Evolutionary conservation across 306 rosid genomes (phyloP).

Genomic region (Inga laurina): DNA sequence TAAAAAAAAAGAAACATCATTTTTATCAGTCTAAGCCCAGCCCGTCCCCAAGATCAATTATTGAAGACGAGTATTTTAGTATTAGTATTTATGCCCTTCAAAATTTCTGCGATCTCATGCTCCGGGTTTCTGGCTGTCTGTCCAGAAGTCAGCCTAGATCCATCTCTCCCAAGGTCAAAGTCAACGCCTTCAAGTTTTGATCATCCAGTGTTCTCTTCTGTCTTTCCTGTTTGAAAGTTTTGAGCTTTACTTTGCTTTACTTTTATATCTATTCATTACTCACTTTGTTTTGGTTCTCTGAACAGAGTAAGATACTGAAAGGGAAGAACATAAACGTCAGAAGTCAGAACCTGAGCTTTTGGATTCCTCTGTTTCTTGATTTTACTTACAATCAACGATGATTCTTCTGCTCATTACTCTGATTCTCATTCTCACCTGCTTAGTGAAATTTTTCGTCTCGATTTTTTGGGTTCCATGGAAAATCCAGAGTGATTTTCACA

Average conservation of each 20-base stretch:
- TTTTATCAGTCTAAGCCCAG: neutral
- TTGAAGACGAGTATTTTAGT: neutral
- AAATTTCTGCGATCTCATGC: neutral
- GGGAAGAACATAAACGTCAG: neutral
- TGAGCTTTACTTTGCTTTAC: neutral
- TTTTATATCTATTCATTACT: neutral
- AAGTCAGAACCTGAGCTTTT: too few species aligned
- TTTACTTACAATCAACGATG: slow-evolving; percentile 24
- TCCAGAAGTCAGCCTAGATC: neutral
- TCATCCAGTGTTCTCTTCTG: neutral
- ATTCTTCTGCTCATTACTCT: neutral
- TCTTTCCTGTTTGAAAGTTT: neutral
- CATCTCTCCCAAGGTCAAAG: neutral
- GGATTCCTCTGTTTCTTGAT: neutral
- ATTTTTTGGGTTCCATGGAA: slow-evolving; percentile 55
- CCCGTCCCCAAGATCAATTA: neutral
- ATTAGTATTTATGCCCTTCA: neutral
- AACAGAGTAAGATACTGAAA: neutral
- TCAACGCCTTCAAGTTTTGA: neutral
- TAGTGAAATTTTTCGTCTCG: slow-evolving; percentile 42
- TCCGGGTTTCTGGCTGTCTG: neutral
- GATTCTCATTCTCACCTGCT: slow-evolving; percentile 6
- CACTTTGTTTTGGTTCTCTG: neutral
- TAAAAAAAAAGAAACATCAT: neutral
- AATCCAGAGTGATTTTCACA: slow-evolving; percentile 48